These are phyloP conservation scores for Coemansia sp. DNA, from an alignment of 192 early-diverging fungal species.

Conservation along the genomic window DNA sequence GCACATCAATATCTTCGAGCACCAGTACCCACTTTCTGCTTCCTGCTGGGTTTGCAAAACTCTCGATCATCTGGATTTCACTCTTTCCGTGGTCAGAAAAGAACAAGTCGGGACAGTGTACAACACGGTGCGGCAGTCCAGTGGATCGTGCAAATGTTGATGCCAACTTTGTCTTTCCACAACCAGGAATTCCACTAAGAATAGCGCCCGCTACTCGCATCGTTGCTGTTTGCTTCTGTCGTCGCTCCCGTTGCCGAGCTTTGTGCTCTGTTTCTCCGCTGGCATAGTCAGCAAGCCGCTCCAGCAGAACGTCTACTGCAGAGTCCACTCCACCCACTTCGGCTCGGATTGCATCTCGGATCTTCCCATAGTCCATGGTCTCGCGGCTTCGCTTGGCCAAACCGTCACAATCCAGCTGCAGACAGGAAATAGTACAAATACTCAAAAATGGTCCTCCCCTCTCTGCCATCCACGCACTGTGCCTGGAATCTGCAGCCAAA, in stretches of 20 bases:
- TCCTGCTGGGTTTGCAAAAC: conserved; percentile 15
- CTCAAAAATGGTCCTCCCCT: background rate
- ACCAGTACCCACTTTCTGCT: conserved; percentile 23
- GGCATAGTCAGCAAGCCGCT: conserved; percentile 23
- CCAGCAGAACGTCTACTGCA: conserved; percentile 29
- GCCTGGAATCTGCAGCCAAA: background rate
- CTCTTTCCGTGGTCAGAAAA: conserved; percentile 44
- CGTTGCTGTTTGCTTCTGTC: background rate
- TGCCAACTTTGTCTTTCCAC: conserved; percentile 47
- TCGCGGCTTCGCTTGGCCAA: background rate
- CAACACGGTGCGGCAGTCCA: conserved; percentile 16
- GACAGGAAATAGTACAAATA: background rate
- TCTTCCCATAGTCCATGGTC: conserved; percentile 6
- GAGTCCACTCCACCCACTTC: conserved; percentile 40
- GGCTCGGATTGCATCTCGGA: conserved; percentile 6
- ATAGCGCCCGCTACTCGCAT: conserved; percentile 29
- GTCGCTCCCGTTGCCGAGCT: background rate
- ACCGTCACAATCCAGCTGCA: background rate
- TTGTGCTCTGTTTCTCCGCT: background rate
- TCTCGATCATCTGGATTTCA: conserved; percentile 26
- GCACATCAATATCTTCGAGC: conserved; percentile 49
- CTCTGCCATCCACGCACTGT: background rate
- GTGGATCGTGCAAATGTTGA: conserved; percentile 24
- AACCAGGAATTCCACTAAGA: conserved; percentile 44
- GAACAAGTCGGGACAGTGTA: conserved; percentile 51